Evolutionary conservation across 768 basidiomycete species (phyloP).

Genomic region (Hypsizygus marmoreus): DNA sequence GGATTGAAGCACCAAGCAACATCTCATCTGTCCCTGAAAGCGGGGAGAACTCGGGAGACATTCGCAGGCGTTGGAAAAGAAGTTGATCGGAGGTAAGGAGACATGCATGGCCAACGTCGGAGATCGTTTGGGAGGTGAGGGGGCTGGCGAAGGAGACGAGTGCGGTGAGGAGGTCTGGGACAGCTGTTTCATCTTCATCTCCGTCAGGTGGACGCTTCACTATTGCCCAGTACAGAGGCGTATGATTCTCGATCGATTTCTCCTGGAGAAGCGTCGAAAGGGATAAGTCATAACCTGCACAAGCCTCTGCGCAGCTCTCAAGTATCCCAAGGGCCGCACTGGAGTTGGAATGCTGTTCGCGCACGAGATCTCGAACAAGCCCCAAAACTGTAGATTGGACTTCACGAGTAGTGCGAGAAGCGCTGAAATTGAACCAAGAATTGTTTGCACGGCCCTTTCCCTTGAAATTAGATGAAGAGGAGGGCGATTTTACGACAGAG

Average conservation of each 20-base stretch:
- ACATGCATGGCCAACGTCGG: slow-evolving; percentile 70
- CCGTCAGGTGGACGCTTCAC: slow-evolving; percentile 53
- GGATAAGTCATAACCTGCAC: slow-evolving; percentile 47
- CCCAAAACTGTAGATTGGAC: slow-evolving; percentile 53
- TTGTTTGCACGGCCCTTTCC: slow-evolving; percentile 29
- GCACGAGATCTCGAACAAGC: slow-evolving; percentile 59
- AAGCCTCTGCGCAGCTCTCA: slow-evolving; percentile 64
- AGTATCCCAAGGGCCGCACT: slow-evolving; percentile 46
- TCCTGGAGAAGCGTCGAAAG: slow-evolving; percentile 63
- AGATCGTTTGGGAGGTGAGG: slow-evolving; percentile 41
- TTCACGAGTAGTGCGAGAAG: slow-evolving; percentile 44
- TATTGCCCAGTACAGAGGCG: slow-evolving; percentile 75
- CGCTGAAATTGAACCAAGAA: slow-evolving; percentile 37
- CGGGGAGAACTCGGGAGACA: slow-evolving; percentile 52
- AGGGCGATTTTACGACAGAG: slow-evolving; percentile 12
- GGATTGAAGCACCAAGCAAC: slow-evolving; percentile 43
- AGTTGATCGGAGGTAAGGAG: slow-evolving; percentile 60
- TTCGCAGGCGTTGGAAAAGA: slow-evolving; percentile 60
- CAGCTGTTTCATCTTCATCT: slow-evolving; percentile 27
- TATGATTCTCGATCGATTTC: slow-evolving; percentile 61
- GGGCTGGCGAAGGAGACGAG: slow-evolving; percentile 57
- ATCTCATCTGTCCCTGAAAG: slow-evolving; percentile 56
- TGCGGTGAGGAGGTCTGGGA: slow-evolving; percentile 46
- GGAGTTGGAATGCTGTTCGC: slow-evolving; percentile 32
- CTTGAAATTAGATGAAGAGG: slow-evolving; percentile 21